Percentiles rank a stretch among this genome's conserved stretches.
phyloP scores from a whole-genome alignment of 148 eudicot genomes.

The Rhododendron ovatum region DNA sequence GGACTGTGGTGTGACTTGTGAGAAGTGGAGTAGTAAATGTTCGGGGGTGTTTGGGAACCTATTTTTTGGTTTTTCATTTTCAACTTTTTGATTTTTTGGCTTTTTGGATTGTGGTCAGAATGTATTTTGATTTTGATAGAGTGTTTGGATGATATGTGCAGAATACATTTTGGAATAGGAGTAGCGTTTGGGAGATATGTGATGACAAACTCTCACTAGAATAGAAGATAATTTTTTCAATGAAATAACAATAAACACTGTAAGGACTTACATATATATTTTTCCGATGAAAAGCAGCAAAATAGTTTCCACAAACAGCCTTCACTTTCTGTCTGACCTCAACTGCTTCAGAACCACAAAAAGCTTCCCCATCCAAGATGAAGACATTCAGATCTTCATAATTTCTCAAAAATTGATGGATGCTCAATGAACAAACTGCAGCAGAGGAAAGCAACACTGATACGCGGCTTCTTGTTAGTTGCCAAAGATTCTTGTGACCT shows the following conservation, averaged over 20 bases:
- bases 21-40: too few relatives aligned
- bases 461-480: slow-evolving; percentile 75
- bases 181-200: too few relatives aligned
- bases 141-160: too few relatives aligned
- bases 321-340: slow-evolving; percentile 78
- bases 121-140: too few relatives aligned
- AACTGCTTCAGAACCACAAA: slow-evolving; percentile 73
- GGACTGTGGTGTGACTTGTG: too few relatives aligned
- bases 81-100: too few relatives aligned
- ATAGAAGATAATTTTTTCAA: background rate
- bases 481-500: slow-evolving; percentile 90
- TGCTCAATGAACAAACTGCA: slow-evolving; percentile 84
- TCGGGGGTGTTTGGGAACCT: too few relatives aligned
- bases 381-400: slow-evolving; percentile 82
- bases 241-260: background rate
- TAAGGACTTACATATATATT: slow-evolving; percentile 67
- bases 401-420: slow-evolving; percentile 82
- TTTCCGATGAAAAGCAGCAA: slow-evolving; percentile 74
- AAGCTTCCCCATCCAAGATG: slow-evolving; percentile 84
- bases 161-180: too few relatives aligned
- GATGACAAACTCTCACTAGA: background rate
- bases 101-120: too few relatives aligned
- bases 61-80: too few relatives aligned
- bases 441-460: slow-evolving; percentile 82
- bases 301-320: slow-evolving; percentile 75